These are phyloP conservation scores for Kodamaea sagamina DNA, from an alignment of 805 yeast species.

Conservation along the genomic window DNA sequence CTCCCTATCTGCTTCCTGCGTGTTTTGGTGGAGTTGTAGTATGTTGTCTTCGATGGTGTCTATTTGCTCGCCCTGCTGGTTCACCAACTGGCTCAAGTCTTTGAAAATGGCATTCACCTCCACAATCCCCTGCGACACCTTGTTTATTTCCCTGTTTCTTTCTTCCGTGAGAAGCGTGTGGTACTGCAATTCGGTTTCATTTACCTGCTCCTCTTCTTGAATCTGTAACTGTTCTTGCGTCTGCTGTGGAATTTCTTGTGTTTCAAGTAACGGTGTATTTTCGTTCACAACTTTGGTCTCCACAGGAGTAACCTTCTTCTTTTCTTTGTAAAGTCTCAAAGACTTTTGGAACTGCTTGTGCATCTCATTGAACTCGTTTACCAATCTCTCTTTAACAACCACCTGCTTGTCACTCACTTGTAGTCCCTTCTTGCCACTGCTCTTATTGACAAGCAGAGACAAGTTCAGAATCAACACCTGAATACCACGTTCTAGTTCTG, in stretches of 20 bases:
- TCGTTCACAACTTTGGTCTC: conserved; percentile 26
- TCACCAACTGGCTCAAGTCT: conserved; percentile 74
- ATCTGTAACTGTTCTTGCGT: conserved; percentile 32
- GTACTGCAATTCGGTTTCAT: conserved; percentile 55
- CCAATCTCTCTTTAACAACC: conserved; percentile 53
- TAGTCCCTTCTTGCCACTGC: conserved; percentile 19
- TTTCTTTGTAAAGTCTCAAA: conserved; percentile 51
- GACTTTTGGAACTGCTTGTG: conserved; percentile 45
- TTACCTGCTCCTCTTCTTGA: conserved; percentile 39
- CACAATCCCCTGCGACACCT: conserved; percentile 73
- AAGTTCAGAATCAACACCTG: conserved; percentile 31
- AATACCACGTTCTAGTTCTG: conserved; percentile 34
- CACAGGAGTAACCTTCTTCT: conserved; percentile 34
- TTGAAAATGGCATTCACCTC: conserved; percentile 86
- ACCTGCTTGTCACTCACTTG: conserved; percentile 40
- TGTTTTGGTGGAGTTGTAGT: conserved; percentile 58
- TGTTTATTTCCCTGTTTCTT: conserved; percentile 69
- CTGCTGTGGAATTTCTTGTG: conserved; percentile 30
- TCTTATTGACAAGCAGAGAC: conserved; percentile 28
- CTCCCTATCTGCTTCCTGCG: conserved; percentile 71
- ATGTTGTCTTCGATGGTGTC: conserved; percentile 84
- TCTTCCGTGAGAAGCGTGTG: conserved; percentile 68
- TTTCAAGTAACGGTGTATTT: conserved; percentile 41
- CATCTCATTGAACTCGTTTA: conserved; percentile 56
- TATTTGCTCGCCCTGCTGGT: conserved; percentile 82